A percentile compares a stretch with the other conserved stretches of the same genome.
Conservation (phyloP, 257 asterid genomes). For the Petunia secreta region DNA sequence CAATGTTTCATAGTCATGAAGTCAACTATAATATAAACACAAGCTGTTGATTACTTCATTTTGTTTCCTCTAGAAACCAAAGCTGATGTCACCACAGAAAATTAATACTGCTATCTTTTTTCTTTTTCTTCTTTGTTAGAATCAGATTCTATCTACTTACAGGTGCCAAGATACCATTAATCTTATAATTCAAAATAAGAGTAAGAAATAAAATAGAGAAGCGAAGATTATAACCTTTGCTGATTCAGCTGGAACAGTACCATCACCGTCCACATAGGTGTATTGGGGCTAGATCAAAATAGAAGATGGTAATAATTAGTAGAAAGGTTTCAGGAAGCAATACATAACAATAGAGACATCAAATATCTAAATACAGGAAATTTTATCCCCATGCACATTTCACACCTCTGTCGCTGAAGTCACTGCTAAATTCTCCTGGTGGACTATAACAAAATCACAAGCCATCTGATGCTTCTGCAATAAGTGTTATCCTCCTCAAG, state of each 20-base stretch:
- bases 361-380: neutral
- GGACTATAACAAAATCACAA: neutral
- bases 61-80: too few relatives aligned
- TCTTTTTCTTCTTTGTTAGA: neutral
- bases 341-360: neutral
- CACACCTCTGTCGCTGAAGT: neutral
- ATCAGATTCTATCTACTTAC: neutral
- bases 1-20: neutral
- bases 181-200: neutral
- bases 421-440: neutral
- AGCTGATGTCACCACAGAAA: neutral
- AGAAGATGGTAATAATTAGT: neutral
- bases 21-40: neutral
- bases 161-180: neutral
- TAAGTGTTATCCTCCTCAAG: conserved; percentile 2
- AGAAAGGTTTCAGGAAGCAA: neutral
- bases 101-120: neutral
- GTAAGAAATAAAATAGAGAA: neutral
- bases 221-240: conserved; percentile 56
- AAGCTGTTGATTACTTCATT: neutral
- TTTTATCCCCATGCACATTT: neutral
- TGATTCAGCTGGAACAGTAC: conserved; percentile 92
- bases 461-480: neutral
- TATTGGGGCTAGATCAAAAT: conserved; percentile 67
- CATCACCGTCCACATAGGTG: conserved; percentile 84